Base-by-base conservation (phyloP, 2,329 filamentous ascomycete species). In the Diplodia sapinea region DNA sequence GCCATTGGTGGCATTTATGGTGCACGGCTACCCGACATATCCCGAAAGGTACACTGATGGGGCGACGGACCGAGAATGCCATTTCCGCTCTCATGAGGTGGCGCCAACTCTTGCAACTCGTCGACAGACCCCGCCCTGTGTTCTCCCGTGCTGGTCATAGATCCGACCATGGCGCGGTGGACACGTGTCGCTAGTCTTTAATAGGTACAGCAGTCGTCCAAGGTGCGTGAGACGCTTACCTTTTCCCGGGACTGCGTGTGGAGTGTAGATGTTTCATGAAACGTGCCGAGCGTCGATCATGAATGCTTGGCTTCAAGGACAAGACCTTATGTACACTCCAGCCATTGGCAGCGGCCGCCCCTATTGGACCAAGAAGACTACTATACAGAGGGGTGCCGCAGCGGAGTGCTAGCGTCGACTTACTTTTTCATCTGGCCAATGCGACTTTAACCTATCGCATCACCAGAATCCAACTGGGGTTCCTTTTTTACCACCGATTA, bases 211-310 rank as follows among this genome's bases (percentile, higher is more conserved):
- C 17, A 23, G 23, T n/a, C 26, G 20, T 23, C 4, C 31, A 36
- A 55, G 17, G 15, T 36, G n/a, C 43, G 43, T 17, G 43, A 11
- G 26, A 29, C 26, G 52, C 52, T 55, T 55, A 1, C 51, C 17
- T 54, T n/a, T 29, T 29, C 26, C 26, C 13, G 2, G n/a, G n/a
- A 51, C n/a, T 11, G 57, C 9, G 43, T 33, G 29, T 52, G 66
- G 4, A 31, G 54, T 52, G 29, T 38, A 20, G 31, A 17, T 38
- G 61, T 63, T 52, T 68, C 66, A 63, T 38, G 3, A 38, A 26
- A 29, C 59, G 31, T 17, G 47, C 59, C 59, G 59, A 63, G 47
- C 47, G 59, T 51, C 29, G 59, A 63, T 52, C 59, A 63, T 63
- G 59, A 38, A 36, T 36, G 59, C 59, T 51, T 51, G 47, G 59